Evolutionary conservation across 208 protist species (phyloP), one percentile per base, ranked within the genome.

Genomic region (Trypanosoma vivax): DNA sequence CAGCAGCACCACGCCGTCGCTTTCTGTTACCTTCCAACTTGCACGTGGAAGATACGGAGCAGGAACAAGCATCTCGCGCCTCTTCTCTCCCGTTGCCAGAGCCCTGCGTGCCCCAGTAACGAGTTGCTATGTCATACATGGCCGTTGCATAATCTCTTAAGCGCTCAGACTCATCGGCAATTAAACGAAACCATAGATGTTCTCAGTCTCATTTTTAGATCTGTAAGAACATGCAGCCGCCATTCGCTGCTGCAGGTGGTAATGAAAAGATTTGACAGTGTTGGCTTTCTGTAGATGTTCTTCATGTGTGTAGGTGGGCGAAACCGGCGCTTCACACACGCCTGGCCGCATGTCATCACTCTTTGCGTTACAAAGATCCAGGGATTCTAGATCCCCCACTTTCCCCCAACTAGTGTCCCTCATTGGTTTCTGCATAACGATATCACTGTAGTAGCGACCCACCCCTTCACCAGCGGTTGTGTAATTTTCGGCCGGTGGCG

Each of bases 51-150:
- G n/a, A n/a, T n/a, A n/a, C n/a, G n/a, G n/a, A n/a, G n/a, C n/a
- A n/a, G n/a, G n/a, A n/a, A n/a, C n/a, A n/a, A n/a, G n/a, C n/a
- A n/a, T n/a, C n/a, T n/a, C n/a, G n/a, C n/a, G n/a, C n/a, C n/a
- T n/a, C n/a, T n/a, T n/a, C n/a, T n/a, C n/a, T n/a, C n/a, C n/a
- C n/a, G n/a, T n/a, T n/a, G n/a, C n/a, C n/a, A n/a, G n/a, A n/a
- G n/a, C 45, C 21, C n/a, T 50, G 21, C 7, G 54, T 33, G 21
- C 83, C 71, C 82, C 82, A 90, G 48, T 81, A 83, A 43, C 66
- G 58, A 9, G 82, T 90, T 5, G 82, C 82, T 31, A 90, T 70
- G 52, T 70, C 37, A 58, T 90, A 73, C 82, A 90, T 90, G 5
- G 82, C 77, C 2, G 46, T 56, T 7, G 82, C 64, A 47, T 90